Conservation (phyloP, 148 eudicot species). For the Amaranthus cruentus region DNA sequence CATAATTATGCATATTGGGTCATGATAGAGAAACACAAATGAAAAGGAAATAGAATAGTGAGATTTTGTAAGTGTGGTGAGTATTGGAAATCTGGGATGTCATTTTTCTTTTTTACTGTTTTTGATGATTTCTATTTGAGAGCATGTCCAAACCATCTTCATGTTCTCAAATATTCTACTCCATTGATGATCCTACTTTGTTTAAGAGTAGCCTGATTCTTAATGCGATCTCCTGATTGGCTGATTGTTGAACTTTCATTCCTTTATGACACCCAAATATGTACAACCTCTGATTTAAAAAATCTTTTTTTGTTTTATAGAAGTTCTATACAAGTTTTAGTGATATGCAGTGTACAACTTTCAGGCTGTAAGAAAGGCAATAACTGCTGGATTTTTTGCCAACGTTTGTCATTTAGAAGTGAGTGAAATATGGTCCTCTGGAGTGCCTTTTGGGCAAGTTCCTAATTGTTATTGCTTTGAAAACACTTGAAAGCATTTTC, state of each 20-base stretch:
- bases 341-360: slow-evolving; percentile 12
- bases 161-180: not conserved
- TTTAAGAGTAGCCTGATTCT: not conserved
- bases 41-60: not conserved
- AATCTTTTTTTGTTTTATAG: not conserved
- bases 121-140: not conserved
- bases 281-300: not conserved
- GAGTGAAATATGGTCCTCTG: slow-evolving; percentile 24
- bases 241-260: not conserved
- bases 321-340: not conserved
- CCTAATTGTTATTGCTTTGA: not conserved
- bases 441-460: not conserved
- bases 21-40: no score
- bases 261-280: not conserved
- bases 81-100: not conserved
- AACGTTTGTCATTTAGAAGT: slow-evolving; percentile 92
- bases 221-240: not conserved
- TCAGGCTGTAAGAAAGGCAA: slow-evolving; percentile 86
- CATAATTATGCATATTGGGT: not conserved
- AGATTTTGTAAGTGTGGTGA: not conserved
- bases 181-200: not conserved
- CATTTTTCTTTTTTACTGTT: not conserved
- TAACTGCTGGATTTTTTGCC: slow-evolving; percentile 89
- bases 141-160: not conserved
- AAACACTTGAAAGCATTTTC: not conserved